These are phyloP conservation scores for Sporisorium sorghi DNA, from an alignment of 1,284 basidiomycete genomes.

Conservation along the genomic window DNA sequence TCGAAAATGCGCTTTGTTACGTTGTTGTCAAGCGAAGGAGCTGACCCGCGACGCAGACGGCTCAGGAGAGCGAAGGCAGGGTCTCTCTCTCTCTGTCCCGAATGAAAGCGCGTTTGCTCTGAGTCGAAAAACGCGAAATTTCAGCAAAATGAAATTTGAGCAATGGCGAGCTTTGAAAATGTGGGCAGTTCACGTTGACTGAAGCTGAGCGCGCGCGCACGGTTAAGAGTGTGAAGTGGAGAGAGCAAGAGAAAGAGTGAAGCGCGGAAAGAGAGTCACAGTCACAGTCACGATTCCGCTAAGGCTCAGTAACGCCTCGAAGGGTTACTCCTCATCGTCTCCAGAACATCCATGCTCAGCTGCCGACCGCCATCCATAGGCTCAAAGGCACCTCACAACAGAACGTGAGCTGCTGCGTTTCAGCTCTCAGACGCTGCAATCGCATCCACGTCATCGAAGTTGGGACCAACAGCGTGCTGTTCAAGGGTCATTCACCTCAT, in stretches of 20 bases:
- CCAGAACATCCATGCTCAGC: neutral
- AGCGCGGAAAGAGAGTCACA: neutral
- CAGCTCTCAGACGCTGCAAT: neutral
- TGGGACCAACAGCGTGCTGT: neutral
- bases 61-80: neutral
- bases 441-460: neutral
- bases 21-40: neutral
- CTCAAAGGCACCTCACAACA: neutral
- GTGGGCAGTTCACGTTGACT: too few species aligned
- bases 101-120: neutral
- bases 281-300: too few species aligned
- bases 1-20: neutral
- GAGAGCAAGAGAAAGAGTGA: too few species aligned
- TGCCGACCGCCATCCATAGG: neutral
- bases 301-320: too few species aligned
- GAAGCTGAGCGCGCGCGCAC: constrained; percentile 2
- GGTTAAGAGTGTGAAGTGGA: constrained; percentile 3
- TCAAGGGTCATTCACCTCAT: neutral
- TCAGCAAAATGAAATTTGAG: neutral
- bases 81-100: constrained; percentile 3
- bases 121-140: constrained; percentile 6
- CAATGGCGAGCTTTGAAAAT: neutral
- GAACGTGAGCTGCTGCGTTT: neutral
- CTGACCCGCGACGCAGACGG: neutral
- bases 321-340: constrained; percentile 2